Evolutionary conservation across 2,329 filamentous ascomycete genomes (phyloP), one percentile per base, ranked within the genome.

Genomic region (Epichloe elymi): DNA sequence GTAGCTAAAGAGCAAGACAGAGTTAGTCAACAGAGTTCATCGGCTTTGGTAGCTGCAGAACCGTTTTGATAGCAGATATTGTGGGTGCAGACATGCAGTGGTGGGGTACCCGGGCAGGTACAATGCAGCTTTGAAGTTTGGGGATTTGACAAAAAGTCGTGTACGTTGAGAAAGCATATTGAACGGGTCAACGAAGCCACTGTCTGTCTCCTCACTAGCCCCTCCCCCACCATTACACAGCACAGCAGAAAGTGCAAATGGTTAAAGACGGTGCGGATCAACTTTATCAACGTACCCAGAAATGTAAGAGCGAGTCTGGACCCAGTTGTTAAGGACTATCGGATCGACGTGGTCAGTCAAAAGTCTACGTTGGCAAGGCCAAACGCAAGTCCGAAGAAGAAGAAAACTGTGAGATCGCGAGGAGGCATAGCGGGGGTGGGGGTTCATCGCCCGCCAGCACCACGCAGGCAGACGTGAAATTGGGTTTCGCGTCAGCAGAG

Each of bases 281-380:
- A 20, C 8, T 5, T 11, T 5, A n/a, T 20, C 11, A 35, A 51
- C 85, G 68, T 83, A 89, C 85, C 86, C 86, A 72, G 82, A 73
- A 63, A 90, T 81, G 74, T 90, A 90, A 71, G 81, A 86, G 65
- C 83, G 80, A 63, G 82, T 85, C 66, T 74, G 74, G 63, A 83
- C 72, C 79, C 79, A 86, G 72, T 71, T 76, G 74, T 86, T 81
- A 58, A 86, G 76, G 60, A 82, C 78, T 82, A 61, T 43, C 50
- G 30, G 30, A 19, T 33, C 42, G n/a, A 2, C 35, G 40, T 41
- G 30, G 51, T 56, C 40, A 57, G 55, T 45, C 33, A 45, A 15
- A 17, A 37, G 11, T 17, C 10, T 19, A 14, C 26, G 15, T 36
- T 38, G 15, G 48, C 14, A 38, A 11, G 36, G 35, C 40, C 48